A percentile compares a stretch with the other conserved stretches of the same genome.
Conservation (phyloP, 2,329 filamentous ascomycete species). For the Venturia pyrina region DNA sequence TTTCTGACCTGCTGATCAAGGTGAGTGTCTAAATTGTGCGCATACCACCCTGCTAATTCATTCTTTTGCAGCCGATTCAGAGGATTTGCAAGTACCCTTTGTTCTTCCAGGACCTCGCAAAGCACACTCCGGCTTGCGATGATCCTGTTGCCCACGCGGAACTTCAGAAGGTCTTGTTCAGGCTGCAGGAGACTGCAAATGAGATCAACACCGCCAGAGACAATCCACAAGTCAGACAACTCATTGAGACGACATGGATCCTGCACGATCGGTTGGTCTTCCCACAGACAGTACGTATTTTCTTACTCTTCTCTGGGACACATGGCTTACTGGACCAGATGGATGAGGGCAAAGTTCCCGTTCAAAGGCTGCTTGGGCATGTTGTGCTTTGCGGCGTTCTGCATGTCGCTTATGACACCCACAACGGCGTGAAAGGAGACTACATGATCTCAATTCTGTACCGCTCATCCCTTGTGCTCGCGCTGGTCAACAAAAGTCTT, state of each 20-base stretch:
- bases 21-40: conserved; percentile 32
- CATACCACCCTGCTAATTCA: conserved; percentile 1
- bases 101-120: conserved; percentile 73
- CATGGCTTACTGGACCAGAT: conserved; percentile 8
- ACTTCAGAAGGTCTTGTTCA: conserved; percentile 61
- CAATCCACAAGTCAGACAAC: conserved; percentile 57
- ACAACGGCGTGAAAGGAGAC: conserved; percentile 56
- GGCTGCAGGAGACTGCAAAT: conserved; percentile 62
- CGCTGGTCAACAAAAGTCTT: conserved; percentile 53
- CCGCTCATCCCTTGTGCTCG: conserved; percentile 66
- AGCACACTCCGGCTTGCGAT: conserved; percentile 72
- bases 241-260: conserved; percentile 73
- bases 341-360: conserved; percentile 22
- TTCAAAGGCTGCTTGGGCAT: conserved; percentile 73
- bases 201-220: conserved; percentile 81
- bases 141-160: conserved; percentile 75
- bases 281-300: conserved; percentile 52
- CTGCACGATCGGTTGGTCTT: conserved; percentile 75
- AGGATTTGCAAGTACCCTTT: conserved; percentile 85
- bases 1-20: conserved; percentile 86
- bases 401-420: conserved; percentile 71
- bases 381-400: conserved; percentile 73
- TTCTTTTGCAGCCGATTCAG: conserved; percentile 63
- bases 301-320: background rate
- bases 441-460: conserved; percentile 87